phyloP scores from a whole-genome alignment of 805 yeast genomes.

The Ogataea nonfermentans region DNA sequence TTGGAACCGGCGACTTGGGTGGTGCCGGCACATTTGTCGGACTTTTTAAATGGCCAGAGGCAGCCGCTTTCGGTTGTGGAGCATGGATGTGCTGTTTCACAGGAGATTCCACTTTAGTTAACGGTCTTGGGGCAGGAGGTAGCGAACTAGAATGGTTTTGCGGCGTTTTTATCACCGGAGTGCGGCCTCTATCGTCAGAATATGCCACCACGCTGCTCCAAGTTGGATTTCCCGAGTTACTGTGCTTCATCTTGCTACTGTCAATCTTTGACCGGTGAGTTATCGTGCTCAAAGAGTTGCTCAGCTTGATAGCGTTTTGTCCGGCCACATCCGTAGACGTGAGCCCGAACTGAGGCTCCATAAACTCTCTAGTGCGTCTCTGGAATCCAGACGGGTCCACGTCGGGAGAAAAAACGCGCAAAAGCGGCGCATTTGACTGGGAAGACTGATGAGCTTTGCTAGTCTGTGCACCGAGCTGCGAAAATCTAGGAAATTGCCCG shows the following conservation, averaged over 20 bases:
- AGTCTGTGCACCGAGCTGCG: conserved; percentile 15
- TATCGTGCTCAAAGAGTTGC: conserved; percentile 30
- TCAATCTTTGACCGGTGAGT: conserved; percentile 27
- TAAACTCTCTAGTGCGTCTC: conserved; percentile 21
- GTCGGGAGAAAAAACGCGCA: conserved; percentile 31
- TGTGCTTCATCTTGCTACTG: conserved; percentile 17
- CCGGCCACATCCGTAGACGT: conserved; percentile 25
- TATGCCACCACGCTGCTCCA: conserved; percentile 14
- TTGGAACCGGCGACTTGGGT: conserved; percentile 45
- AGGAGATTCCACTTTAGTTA: conserved; percentile 11
- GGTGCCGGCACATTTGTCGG: conserved; percentile 10
- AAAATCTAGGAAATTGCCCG: conserved; percentile 6
- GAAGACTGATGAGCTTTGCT: conserved; percentile 8
- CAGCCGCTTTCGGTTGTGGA: conserved; percentile 19
- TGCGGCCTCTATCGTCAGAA: conserved; percentile 23
- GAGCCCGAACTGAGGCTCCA: conserved; percentile 19
- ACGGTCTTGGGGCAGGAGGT: conserved; percentile 22
- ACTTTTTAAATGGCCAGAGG: conserved; percentile 9
- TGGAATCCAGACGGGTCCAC: conserved; percentile 23
- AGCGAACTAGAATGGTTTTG: conserved; percentile 24
- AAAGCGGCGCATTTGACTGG: conserved; percentile 17
- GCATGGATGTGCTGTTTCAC: conserved; percentile 8
- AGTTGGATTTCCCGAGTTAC: conserved; percentile 12
- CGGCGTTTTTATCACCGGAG: conserved; percentile 16
- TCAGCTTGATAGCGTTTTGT: conserved; percentile 29